Base-by-base conservation (phyloP, 352 stramenopile genomes). In the Blastocystis sp. region DNA sequence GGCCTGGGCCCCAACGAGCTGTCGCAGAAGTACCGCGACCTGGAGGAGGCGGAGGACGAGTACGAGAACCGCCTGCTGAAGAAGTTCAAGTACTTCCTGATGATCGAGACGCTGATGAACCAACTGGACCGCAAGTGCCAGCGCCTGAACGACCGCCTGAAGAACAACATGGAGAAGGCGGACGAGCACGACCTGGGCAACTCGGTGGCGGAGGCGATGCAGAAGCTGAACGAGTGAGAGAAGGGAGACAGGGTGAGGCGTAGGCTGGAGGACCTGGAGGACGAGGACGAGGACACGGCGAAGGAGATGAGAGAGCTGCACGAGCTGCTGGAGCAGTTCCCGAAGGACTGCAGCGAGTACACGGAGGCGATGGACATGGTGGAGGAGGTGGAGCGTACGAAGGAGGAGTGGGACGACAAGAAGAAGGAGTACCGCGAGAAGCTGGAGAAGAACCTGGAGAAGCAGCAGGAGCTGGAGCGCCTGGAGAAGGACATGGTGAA, bases 41-140 rank as follows among this genome's bases (percentile, higher is more conserved):
- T 81, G 40, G 71, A 81, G 71, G 71, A 81, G 59, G 71, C 71
- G 28, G 71, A 81, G 71, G 38, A 81, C 59, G 71, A 81, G 28
- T 81, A 81, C 52, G 71, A 81, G 71, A 9, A 81, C 45, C 71
- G 71, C 40, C 71, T 81, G 11, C 59, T 81, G 41, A 11, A 64
- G 41, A 81, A 81, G 71, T 81, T 81, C 71, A 81, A 81, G 71
- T 81, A 81, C 59, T 81, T 67, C 59, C 52, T 81, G 40, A 61
- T n/a, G 19, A 81, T 81, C 52, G 71, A 81, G 71, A n/a, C n/a
- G 21, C 52, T 81, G 45, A 81, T 81, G 71, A 81, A 81, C 71
- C 71, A 81, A 0, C 28, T 81, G 71, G 71, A 81, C 71, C 71
- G 43, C 23, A 81, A 81, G 71, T 81, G 71, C 59, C 71, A 81